Base-by-base conservation (phyloP, 2,329 filamentous ascomycete species). In the Canariomyces notabilis region DNA sequence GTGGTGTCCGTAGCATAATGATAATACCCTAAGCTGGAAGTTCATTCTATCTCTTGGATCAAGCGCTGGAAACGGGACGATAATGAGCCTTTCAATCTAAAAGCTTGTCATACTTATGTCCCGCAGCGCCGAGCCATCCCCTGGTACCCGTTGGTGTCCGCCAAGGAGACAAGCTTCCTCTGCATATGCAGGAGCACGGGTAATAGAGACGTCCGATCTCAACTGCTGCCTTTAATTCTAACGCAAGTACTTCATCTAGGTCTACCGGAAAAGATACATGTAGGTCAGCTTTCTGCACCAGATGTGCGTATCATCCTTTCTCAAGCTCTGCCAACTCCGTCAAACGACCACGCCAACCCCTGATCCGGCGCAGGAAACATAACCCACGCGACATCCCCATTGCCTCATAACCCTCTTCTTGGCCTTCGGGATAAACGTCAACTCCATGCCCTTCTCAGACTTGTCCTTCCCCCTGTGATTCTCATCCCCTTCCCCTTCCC, bases 341-440 rank as follows among this genome's bases (percentile, higher is more conserved):
- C 8, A 29, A 9, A 29, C 26, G 14, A 29, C 26, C 26, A 29
- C 9, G 9, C 26, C 14, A 29, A 29, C 26, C 7, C 26, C 26
- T 9, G 26, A 29, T 12, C 26, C 26, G 9, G 26, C 14, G 26
- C 26, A 29, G 9, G 26, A 8, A 4, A 12, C 26, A 9, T 29
- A 9, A 9, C 26, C 26, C 26, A 29, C 26, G 3, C 26, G 18
- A 15, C 40, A 14, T 3, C 15, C 41, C 29, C 34, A 26, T 20
- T 21, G 12, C 22, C 41, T 37, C 16, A 37, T 7, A 33, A 51
- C 42, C 46, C 42, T 51, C 22, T 29, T 29, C 26, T 29, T 29
- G 4, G 48, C 40, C 42, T 51, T 53, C 2, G 51, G 51, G 14
- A 49, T 36, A n/a, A n/a, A n/a, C n/a, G n/a, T n/a, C 39, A 53